Percentiles rank a stretch among this genome's conserved stretches.
Conservation (phyloP, 495 filamentous ascomycete species). For the Aspergillus sclerotioniger region DNA sequence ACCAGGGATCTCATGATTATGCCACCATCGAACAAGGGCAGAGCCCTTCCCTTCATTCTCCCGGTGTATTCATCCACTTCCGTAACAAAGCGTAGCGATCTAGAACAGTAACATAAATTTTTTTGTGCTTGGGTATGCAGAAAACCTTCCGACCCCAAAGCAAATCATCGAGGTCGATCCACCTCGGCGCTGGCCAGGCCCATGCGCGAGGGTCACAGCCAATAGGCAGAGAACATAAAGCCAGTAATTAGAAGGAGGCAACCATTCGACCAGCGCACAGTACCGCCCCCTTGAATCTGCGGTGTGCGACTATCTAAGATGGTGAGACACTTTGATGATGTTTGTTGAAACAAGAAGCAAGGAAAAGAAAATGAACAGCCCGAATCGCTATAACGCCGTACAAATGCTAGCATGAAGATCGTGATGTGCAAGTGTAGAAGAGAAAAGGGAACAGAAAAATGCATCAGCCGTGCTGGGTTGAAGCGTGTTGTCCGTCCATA, state of each 20-base stretch:
- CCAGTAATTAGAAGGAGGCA: constrained; percentile 42
- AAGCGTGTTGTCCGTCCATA: constrained; percentile 26
- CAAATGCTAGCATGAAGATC: constrained; percentile 49
- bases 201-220: neutral
- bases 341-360: constrained; percentile 17
- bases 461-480: constrained; percentile 14
- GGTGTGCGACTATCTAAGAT: constrained; percentile 53
- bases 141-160: neutral
- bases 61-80: constrained; percentile 10
- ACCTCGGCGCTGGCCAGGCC: neutral
- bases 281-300: constrained; percentile 45
- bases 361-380: constrained; percentile 15
- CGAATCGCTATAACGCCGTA: constrained; percentile 52
- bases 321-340: constrained; percentile 27
- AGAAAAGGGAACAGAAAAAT: constrained; percentile 10
- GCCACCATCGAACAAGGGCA: constrained; percentile 6
- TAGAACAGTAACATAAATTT: constrained; percentile 8
- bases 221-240: constrained; percentile 19
- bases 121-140: neutral
- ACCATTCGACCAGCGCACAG: constrained; percentile 65
- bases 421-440: constrained; percentile 23
- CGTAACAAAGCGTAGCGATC: constrained; percentile 4
- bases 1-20: constrained; percentile 4
- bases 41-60: constrained; percentile 4
- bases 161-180: neutral